phyloP scores from a whole-genome alignment of 2,329 filamentous ascomycete genomes.

The Plectosphaerella plurivora region DNA sequence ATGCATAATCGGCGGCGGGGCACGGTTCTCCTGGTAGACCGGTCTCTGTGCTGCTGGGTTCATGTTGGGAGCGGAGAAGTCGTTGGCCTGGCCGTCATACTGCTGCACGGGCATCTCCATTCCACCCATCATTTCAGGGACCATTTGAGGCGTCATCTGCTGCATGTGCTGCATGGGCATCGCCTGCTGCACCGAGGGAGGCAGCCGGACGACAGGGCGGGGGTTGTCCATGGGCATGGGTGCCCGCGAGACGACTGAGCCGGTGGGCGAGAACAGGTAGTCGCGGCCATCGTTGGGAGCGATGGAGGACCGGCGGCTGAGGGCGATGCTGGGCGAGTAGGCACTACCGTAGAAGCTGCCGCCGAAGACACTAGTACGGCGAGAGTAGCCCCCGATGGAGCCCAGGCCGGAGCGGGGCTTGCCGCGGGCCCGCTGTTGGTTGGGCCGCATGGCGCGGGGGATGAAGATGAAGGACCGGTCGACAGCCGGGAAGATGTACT shows the following conservation, averaged over 20 bases:
- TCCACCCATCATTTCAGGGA: slow-evolving; percentile 1
- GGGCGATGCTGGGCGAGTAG: slow-evolving; percentile 82
- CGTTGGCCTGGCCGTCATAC: slow-evolving; percentile 39
- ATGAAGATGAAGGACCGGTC: slow-evolving; percentile 98
- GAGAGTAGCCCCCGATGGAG: slow-evolving; percentile 63
- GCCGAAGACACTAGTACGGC: slow-evolving; percentile 78
- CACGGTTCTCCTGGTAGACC: slow-evolving; percentile 50
- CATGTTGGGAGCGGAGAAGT: slow-evolving; percentile 52
- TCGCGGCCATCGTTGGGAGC: slow-evolving; percentile 59
- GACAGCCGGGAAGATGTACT: slow-evolving; percentile 85
- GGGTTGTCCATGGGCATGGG: slow-evolving; percentile 55
- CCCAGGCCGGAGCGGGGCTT: slow-evolving; percentile 69
- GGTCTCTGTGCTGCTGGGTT: slow-evolving; percentile 57
- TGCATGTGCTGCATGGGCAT: slow-evolving; percentile 16
- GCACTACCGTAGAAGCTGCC: slow-evolving; percentile 66
- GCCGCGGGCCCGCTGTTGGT: slow-evolving; percentile 76
- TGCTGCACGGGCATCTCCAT: slow-evolving; percentile 6
- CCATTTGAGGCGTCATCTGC: slow-evolving; percentile 17
- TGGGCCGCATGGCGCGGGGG: slow-evolving; percentile 85
- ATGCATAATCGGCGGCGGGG: slow-evolving; percentile 68
- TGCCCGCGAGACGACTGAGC: slow-evolving; percentile 69
- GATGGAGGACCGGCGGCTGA: slow-evolving; percentile 83
- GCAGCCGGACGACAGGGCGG: slow-evolving; percentile 78
- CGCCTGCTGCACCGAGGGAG: slow-evolving; percentile 47
- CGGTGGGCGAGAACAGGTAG: slow-evolving; percentile 73